phyloP scores from a whole-genome alignment of 768 basidiomycete species.

The Collybia sordida region DNA sequence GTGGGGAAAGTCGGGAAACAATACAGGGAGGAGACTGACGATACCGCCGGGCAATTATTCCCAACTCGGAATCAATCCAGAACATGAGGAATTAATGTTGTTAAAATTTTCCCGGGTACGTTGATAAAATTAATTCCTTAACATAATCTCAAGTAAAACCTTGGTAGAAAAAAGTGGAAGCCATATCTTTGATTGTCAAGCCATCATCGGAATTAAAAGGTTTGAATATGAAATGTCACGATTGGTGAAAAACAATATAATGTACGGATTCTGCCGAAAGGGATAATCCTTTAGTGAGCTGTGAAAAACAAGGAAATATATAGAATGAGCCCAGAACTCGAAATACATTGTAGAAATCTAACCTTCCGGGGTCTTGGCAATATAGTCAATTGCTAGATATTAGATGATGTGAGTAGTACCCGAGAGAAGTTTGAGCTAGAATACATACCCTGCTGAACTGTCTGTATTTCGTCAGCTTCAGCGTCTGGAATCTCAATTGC shows the following conservation, averaged over 20 bases:
- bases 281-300: slow-evolving; percentile 47
- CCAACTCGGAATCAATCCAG: slow-evolving; percentile 22
- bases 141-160: slow-evolving; percentile 11
- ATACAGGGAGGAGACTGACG: slow-evolving; percentile 14
- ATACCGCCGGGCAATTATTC: slow-evolving; percentile 22
- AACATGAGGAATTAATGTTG: slow-evolving; percentile 2
- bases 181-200: slow-evolving; percentile 22
- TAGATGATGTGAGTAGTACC: slow-evolving; percentile 14
- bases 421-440: slow-evolving; percentile 3
- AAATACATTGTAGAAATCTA: slow-evolving; percentile 10
- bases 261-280: slow-evolving; percentile 35
- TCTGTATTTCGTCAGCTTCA: slow-evolving; percentile 93
- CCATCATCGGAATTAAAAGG: slow-evolving; percentile 23
- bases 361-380: slow-evolving; percentile 92
- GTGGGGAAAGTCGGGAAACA: slow-evolving; percentile 15
- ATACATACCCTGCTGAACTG: slow-evolving; percentile 81
- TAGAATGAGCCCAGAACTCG: neutral
- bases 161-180: no score
- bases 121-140: slow-evolving; percentile 9
- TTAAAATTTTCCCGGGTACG: slow-evolving; percentile 3
- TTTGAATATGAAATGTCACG: slow-evolving; percentile 19
- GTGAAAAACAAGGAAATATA: slow-evolving; percentile 4
- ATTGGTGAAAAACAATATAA: slow-evolving; percentile 29
- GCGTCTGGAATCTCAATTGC: slow-evolving; percentile 96
- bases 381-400: slow-evolving; percentile 87